Conservation (phyloP, 129 eudicot species). For the Glebionis coronaria region DNA sequence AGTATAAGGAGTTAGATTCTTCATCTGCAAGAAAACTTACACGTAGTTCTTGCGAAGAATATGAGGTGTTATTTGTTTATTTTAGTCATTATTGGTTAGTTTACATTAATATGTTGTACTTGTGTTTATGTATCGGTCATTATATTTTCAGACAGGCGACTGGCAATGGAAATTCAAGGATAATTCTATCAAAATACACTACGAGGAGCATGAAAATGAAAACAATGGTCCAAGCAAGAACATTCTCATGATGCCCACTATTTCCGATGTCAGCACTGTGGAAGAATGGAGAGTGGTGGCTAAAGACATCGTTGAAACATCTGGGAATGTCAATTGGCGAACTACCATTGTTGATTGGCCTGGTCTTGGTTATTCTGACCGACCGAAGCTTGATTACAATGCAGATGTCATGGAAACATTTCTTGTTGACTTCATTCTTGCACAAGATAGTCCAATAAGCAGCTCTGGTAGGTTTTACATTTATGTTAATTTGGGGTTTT, state of each 20-base stretch:
- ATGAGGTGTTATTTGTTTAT: not conserved
- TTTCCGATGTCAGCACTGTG: conserved; percentile 96
- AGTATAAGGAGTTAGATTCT: not conserved
- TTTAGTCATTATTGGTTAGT: conserved; percentile 6
- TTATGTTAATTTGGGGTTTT: not conserved
- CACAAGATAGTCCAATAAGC: conserved; percentile 59
- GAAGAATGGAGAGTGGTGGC: conserved; percentile 94
- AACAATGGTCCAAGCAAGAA: conserved; percentile 52
- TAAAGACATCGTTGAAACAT: conserved; percentile 51
- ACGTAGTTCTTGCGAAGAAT: not conserved
- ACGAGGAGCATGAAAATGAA: conserved; percentile 55
- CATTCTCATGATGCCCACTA: conserved; percentile 81
- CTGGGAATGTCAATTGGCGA: conserved; percentile 54
- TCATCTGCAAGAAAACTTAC: conserved; percentile 2
- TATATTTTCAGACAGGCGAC: conserved; percentile 36
- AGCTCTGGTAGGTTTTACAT: conserved; percentile 39
- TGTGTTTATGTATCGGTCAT: not conserved
- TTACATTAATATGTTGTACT: not conserved
- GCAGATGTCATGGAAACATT: conserved; percentile 93
- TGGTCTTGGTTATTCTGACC: conserved; percentile 86
- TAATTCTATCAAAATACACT: conserved; percentile 59
- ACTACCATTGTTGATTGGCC: conserved; percentile 96
- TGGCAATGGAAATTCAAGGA: conserved; percentile 87
- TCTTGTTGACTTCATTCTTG: conserved; percentile 69
- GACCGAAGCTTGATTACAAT: conserved; percentile 79